Conservation (phyloP, 371 early-diverging fungal species). For the Massospora cicadina region DNA sequence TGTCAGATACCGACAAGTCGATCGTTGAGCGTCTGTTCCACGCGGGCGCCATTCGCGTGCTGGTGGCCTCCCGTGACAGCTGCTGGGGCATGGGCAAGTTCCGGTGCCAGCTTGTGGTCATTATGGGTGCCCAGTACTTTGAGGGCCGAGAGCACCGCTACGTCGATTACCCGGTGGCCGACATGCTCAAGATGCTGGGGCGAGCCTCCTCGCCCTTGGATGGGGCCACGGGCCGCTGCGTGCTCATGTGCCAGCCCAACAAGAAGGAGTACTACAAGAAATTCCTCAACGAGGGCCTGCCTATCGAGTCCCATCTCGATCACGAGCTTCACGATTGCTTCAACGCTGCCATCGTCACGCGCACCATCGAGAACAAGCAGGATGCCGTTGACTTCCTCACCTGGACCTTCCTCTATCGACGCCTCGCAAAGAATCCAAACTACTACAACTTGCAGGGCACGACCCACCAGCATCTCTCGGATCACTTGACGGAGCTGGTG, state of each 20-base stretch:
- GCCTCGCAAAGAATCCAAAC: conserved; percentile 89
- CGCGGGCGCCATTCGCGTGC: conserved; percentile 64
- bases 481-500: conserved; percentile 85
- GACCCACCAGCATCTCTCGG: conserved; percentile 70
- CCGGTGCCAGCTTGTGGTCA: conserved; percentile 61
- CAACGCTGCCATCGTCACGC: conserved; percentile 87
- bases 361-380: conserved; percentile 89
- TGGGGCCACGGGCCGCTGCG: conserved; percentile 58
- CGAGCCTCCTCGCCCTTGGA: conserved; percentile 53
- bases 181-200: conserved; percentile 94
- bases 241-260: conserved; percentile 81
- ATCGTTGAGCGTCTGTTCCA: conserved; percentile 60
- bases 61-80: conserved; percentile 76
- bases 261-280: conserved; percentile 94
- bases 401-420: conserved; percentile 91
- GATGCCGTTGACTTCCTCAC: conserved; percentile 96
- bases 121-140: conserved; percentile 94
- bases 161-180: conserved; percentile 83
- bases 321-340: conserved; percentile 81
- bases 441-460: conserved; percentile 84
- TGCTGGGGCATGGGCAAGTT: conserved; percentile 71
- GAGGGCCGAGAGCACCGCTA: conserved; percentile 88
- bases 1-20: conserved; percentile 45
- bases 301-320: conserved; percentile 86
- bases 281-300: conserved; percentile 85